Evolutionary conservation across 495 filamentous ascomycete genomes (phyloP).

Genomic region (Trichoderma erinaceum): DNA sequence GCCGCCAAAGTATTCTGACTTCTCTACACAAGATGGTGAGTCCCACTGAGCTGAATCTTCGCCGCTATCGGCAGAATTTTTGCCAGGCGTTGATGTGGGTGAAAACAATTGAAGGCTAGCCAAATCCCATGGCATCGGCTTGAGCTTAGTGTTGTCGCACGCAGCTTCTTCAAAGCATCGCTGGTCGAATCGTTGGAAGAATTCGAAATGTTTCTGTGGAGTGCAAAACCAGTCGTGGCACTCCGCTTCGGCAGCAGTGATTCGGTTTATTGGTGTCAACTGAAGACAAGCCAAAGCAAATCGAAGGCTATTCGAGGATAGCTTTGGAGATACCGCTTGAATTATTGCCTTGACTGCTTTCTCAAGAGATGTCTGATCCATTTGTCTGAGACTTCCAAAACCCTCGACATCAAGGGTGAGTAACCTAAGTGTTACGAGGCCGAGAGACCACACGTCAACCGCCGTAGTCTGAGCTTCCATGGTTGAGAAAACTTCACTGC

Average conservation of each 20-base stretch:
- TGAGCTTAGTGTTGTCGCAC: not conserved
- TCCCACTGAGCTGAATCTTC: not conserved
- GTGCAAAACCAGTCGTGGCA: constrained; percentile 16
- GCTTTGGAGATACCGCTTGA: not conserved
- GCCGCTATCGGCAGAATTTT: not conserved
- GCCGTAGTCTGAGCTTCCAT: constrained; percentile 6
- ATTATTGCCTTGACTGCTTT: not conserved
- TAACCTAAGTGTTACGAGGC: constrained; percentile 2
- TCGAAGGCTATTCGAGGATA: not conserved
- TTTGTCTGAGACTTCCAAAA: not conserved
- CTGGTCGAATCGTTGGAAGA: constrained; percentile 6
- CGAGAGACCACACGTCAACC: constrained; percentile 15
- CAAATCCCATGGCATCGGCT: constrained; percentile 11
- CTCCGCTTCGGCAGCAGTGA: constrained; percentile 9
- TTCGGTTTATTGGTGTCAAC: not conserved
- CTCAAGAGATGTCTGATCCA: not conserved
- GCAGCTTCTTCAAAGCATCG: not conserved
- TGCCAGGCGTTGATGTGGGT: not conserved
- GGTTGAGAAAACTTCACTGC: not conserved
- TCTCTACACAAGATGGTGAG: not conserved
- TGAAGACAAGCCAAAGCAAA: constrained; percentile 4
- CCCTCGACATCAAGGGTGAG: not conserved
- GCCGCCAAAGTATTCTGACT: not conserved
- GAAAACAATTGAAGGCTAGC: not conserved
- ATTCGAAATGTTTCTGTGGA: constrained; percentile 13